Percentiles rank a stretch among this genome's conserved stretches.
Conservation (phyloP, 2,329 filamentous ascomycete genomes). For the Calycina marina region DNA sequence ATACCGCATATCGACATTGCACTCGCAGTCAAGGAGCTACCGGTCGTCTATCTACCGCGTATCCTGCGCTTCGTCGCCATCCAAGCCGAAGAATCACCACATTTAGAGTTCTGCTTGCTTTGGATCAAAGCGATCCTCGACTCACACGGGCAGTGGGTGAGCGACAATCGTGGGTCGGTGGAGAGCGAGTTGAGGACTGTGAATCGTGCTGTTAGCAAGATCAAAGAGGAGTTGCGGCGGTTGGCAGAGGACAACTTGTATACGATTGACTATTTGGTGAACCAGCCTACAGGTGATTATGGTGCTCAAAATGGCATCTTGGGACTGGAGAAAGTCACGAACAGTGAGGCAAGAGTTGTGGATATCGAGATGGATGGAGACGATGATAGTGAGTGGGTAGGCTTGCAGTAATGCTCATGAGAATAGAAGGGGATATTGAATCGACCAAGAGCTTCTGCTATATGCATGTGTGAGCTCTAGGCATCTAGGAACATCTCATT, state of each 20-base stretch:
- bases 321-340: conserved; percentile 21
- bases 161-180: conserved; percentile 63
- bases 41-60: conserved; percentile 72
- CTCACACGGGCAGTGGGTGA: conserved; percentile 73
- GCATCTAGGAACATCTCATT: too few relatives aligned
- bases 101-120: conserved; percentile 84
- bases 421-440: too few relatives aligned
- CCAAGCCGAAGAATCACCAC: conserved; percentile 78
- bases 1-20: conserved; percentile 62
- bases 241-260: conserved; percentile 82
- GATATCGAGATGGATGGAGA: conserved; percentile 22
- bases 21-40: conserved; percentile 65
- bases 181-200: conserved; percentile 76
- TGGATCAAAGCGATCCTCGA: conserved; percentile 81
- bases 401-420: conserved; percentile 36
- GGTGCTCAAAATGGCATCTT: conserved; percentile 18
- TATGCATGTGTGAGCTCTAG: too few relatives aligned
- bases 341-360: conserved; percentile 21
- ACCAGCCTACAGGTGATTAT: conserved; percentile 28
- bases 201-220: conserved; percentile 63
- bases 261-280: conserved; percentile 69
- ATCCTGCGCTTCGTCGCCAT: conserved; percentile 77
- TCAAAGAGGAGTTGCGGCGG: conserved; percentile 69
- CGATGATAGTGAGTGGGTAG: conserved; percentile 37
- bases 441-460: too few relatives aligned